phyloP scores from a whole-genome alignment of 129 eudicot species.

The Saussurea involucrata region DNA sequence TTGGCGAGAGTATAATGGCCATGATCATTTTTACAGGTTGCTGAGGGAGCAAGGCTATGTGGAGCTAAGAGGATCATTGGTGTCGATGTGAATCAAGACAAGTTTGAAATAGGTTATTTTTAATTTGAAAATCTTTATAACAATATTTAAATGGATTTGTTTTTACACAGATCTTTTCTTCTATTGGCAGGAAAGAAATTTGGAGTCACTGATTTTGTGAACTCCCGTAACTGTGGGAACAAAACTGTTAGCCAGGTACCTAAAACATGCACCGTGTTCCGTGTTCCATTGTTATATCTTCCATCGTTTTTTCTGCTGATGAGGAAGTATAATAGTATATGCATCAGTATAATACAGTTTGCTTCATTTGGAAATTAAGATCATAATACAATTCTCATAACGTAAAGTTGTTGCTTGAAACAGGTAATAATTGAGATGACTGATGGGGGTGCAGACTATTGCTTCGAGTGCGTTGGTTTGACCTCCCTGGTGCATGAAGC shows the following conservation, averaged over 20 bases:
- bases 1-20: neutral
- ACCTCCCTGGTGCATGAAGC: slow-evolving; percentile 75
- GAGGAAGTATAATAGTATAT: neutral
- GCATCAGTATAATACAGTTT: neutral
- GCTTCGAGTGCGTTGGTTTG: slow-evolving; percentile 90
- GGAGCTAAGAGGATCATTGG: slow-evolving; percentile 83
- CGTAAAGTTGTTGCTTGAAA: neutral
- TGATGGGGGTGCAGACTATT: slow-evolving; percentile 91
- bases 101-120: slow-evolving; percentile 54
- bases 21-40: slow-evolving; percentile 51
- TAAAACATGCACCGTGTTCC: neutral
- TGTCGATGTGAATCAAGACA: slow-evolving; percentile 69
- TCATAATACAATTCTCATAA: neutral
- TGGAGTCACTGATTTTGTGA: slow-evolving; percentile 89
- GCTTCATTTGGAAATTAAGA: neutral
- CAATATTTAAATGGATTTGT: neutral
- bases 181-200: slow-evolving; percentile 53
- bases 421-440: slow-evolving; percentile 74
- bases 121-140: neutral
- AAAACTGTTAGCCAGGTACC: slow-evolving; percentile 80
- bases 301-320: neutral
- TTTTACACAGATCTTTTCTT: neutral
- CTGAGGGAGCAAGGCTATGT: slow-evolving; percentile 86
- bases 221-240: slow-evolving; percentile 47
- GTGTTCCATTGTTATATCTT: neutral